Percentiles rank a stretch among this genome's conserved stretches.
phyloP scores from a whole-genome alignment of 345 rosid genomes.

The Jatropha curcas region DNA sequence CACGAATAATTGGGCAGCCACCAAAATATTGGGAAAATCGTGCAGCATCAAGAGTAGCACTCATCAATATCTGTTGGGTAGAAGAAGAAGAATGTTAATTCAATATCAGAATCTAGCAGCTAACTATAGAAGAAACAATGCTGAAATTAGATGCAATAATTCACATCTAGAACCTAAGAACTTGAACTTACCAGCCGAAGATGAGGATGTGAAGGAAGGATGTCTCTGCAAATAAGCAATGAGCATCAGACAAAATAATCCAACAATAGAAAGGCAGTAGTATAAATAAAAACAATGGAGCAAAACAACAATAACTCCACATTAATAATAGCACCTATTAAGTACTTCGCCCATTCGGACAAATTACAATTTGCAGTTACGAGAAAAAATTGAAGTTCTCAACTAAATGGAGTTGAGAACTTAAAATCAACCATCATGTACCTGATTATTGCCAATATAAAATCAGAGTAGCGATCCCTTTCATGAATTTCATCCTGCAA shows the following conservation, averaged over 20 bases:
- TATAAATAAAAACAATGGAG: neutral
- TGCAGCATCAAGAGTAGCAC: conserved; percentile 93
- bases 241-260: conserved; percentile 18
- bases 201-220: conserved; percentile 73
- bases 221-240: conserved; percentile 64
- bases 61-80: conserved; percentile 73
- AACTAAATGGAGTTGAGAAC: neutral
- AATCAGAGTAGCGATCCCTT: conserved; percentile 94
- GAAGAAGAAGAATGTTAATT: too few species aligned
- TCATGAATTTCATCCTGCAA: conserved; percentile 97
- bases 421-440: conserved; percentile 24
- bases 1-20: conserved; percentile 82
- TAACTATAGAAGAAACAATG: neutral
- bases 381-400: neutral
- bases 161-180: neutral
- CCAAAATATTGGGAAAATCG: conserved; percentile 93
- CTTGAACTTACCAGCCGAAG: conserved; percentile 84
- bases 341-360: neutral
- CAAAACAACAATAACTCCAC: neutral
- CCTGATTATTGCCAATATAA: conserved; percentile 91
- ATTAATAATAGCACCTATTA: neutral
- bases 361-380: neutral
- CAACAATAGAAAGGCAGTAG: neutral
- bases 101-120: conserved; percentile 10
- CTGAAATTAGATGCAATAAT: neutral